phyloP scores from a whole-genome alignment of 2,329 filamentous ascomycete genomes.

The Xylariales sp. region DNA sequence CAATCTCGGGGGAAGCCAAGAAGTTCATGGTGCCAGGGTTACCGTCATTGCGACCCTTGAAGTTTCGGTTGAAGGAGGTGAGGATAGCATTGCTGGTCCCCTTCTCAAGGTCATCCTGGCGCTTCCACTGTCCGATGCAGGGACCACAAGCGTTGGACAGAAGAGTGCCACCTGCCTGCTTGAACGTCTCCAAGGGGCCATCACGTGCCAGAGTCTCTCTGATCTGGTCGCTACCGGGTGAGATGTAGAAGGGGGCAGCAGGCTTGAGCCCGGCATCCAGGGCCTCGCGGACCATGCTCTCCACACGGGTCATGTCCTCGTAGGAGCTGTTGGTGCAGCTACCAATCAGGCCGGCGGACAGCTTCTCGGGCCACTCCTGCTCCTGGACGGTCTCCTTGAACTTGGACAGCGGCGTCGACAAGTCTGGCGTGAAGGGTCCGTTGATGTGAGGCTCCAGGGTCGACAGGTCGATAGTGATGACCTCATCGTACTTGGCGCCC shows the following conservation, averaged over 20 bases:
- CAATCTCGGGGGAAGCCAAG: slow-evolving; percentile 91
- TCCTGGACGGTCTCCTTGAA: slow-evolving; percentile 82
- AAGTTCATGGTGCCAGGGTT: slow-evolving; percentile 99
- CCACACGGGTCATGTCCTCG: slow-evolving; percentile 95
- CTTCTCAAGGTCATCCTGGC: slow-evolving; percentile 79
- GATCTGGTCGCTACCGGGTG: slow-evolving; percentile 94
- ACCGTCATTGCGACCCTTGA: slow-evolving; percentile 93
- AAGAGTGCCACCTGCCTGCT: slow-evolving; percentile 79
- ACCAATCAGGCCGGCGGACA: slow-evolving; percentile 91
- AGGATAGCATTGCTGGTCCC: slow-evolving; percentile 91
- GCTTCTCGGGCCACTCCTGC: slow-evolving; percentile 85
- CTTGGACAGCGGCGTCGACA: slow-evolving; percentile 85
- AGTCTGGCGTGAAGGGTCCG: slow-evolving; percentile 91
- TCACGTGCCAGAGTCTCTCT: slow-evolving; percentile 89
- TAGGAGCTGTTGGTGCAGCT: slow-evolving; percentile 99
- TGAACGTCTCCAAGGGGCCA: slow-evolving; percentile 79
- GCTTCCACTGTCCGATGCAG: slow-evolving; percentile 93
- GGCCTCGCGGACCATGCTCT: slow-evolving; percentile 89
- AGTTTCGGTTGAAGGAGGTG: slow-evolving; percentile 98
- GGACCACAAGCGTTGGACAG: slow-evolving; percentile 94
- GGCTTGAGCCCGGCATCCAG: slow-evolving; percentile 85
- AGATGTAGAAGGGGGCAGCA: slow-evolving; percentile 89
- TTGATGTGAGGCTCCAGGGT: slow-evolving; percentile 94
- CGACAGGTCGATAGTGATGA: slow-evolving; percentile 87
- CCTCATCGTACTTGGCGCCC: slow-evolving; percentile 81